These are phyloP conservation scores for Candida nemodendra DNA, from an alignment of 805 yeast genomes.

Conservation along the genomic window DNA sequence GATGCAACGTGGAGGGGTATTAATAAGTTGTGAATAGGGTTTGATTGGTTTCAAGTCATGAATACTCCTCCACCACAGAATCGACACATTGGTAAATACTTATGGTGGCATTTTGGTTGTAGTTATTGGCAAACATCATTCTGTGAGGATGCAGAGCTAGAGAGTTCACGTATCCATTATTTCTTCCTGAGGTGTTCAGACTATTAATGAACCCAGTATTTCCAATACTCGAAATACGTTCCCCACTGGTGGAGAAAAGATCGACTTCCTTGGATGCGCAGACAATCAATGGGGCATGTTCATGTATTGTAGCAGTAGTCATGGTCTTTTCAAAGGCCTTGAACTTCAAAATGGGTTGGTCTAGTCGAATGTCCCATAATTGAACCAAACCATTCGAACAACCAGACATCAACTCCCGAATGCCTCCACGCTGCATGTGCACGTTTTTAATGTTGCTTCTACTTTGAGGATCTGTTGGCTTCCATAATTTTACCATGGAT, in stretches of 20 bases:
- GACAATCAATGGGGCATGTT: slow-evolving; percentile 92
- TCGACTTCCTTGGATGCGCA: slow-evolving; percentile 81
- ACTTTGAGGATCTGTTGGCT: slow-evolving; percentile 34
- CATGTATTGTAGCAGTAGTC: slow-evolving; percentile 82
- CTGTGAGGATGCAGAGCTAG: slow-evolving; percentile 88
- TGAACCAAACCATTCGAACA: slow-evolving; percentile 78
- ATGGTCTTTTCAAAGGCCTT: slow-evolving; percentile 48
- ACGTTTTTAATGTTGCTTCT: slow-evolving; percentile 56
- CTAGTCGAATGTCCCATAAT: slow-evolving; percentile 84
- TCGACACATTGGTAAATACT: slow-evolving; percentile 58
- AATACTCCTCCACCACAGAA: slow-evolving; percentile 17
- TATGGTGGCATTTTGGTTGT: slow-evolving; percentile 72
- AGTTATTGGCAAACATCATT: slow-evolving; percentile 87
- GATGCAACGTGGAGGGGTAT: no score
- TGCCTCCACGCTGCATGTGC: slow-evolving; percentile 96
- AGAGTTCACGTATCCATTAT: slow-evolving; percentile 57
- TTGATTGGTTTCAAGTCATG: slow-evolving; percentile 1
- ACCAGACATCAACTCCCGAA: slow-evolving; percentile 84
- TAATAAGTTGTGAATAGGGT: no score
- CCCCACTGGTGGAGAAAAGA: slow-evolving; percentile 85
- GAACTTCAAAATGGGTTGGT: slow-evolving; percentile 68
- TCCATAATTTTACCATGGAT: slow-evolving; percentile 84
- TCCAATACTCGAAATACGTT: slow-evolving; percentile 57
- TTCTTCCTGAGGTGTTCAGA: slow-evolving; percentile 44
- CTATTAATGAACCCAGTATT: slow-evolving; percentile 37